Base-by-base conservation (phyloP, 169 alveolate genomes). In the Hepatocystis sp. region DNA sequence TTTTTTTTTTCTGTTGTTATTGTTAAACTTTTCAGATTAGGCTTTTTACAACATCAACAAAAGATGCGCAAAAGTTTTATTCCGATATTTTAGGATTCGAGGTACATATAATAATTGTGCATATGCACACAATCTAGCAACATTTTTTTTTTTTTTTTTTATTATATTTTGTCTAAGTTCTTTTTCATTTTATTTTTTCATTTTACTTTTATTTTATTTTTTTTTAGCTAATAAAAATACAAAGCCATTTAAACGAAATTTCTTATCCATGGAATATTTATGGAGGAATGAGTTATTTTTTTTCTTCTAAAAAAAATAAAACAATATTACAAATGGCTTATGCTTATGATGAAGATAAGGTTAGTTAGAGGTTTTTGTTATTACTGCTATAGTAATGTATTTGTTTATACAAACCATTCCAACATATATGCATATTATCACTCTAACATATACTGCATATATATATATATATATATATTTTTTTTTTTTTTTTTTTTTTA, bases 261-360 rank as follows among this genome's bases (percentile, higher is more conserved):
- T 71, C 86, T 5, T 71, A 71, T 28, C 86, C 86, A 8, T 71
- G 86, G 86, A 71, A 61, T 71, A 63, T 71, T 11, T 71, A 71
- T 32, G 86, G 86, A 1, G 86, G 86, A 13, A 71, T 71, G 86
- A 71, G 86, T 21, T 71, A 71, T 56, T 71, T 40, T 49, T 71
- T 56, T 47, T 71, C 86, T 5, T 56, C 68, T 25, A 36, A 61
- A 71, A 71, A 49, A 32, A 71, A 71, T 61, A 46, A 30, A 36
- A 53, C 86, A 19, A 32, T 51, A 34, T 52, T 71, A 25, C 86
- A 71, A 36, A 10, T 71, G 25, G 86, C 86, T 19, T 71, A 71
- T 56, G 86, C 86, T 13, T 71, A 71, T 25, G 86, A 71, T 71
- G 86, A 71, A 49, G 71, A 71, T 42, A 58, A 53, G 25, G 86